Percentiles rank a stretch among this genome's conserved stretches.
These are phyloP conservation scores for Chrysoporthe deuterocubensis DNA, from an alignment of 2,329 filamentous ascomycete genomes.

Conservation along the genomic window DNA sequence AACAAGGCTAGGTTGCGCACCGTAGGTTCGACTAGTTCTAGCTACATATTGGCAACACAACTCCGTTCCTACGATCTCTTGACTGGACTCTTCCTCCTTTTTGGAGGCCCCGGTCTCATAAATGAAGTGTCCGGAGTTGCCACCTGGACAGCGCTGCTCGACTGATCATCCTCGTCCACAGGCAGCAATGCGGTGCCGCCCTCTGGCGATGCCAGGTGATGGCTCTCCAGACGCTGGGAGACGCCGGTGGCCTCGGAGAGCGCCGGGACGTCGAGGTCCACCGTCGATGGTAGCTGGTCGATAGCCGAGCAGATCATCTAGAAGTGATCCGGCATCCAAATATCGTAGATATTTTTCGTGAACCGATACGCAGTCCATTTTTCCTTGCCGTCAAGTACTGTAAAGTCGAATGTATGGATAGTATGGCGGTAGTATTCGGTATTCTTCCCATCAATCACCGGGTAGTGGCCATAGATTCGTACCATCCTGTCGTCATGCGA, in stretches of 20 bases:
- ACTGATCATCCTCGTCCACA: too few species aligned
- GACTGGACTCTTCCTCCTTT: too few species aligned
- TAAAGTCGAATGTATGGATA: constrained; percentile 42
- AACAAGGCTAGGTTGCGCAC: too few species aligned
- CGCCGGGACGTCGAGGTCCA: background rate
- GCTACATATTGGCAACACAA: too few species aligned
- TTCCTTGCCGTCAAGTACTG: constrained; percentile 37
- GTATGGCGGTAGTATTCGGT: constrained; percentile 43
- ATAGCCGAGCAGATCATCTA: constrained; percentile 43
- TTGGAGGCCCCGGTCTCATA: too few species aligned
- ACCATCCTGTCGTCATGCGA: constrained; percentile 41
- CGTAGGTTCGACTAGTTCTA: too few species aligned
- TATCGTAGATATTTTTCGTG: constrained; percentile 36
- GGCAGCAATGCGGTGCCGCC: too few species aligned
- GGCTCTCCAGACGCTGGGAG: background rate
- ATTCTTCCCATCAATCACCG: constrained; percentile 38
- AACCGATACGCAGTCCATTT: constrained; percentile 37
- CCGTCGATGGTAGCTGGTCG: constrained; percentile 26
- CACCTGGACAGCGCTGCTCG: too few species aligned
- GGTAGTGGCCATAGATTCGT: constrained; percentile 47
- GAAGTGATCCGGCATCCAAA: constrained; percentile 42
- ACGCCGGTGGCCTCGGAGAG: background rate
- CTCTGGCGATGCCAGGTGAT: too few species aligned
- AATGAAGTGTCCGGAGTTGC: too few species aligned
- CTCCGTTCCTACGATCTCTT: too few species aligned